Evolutionary conservation across 179 eudicot genomes (phyloP).

Genomic region (Patellifolia procumbens): DNA sequence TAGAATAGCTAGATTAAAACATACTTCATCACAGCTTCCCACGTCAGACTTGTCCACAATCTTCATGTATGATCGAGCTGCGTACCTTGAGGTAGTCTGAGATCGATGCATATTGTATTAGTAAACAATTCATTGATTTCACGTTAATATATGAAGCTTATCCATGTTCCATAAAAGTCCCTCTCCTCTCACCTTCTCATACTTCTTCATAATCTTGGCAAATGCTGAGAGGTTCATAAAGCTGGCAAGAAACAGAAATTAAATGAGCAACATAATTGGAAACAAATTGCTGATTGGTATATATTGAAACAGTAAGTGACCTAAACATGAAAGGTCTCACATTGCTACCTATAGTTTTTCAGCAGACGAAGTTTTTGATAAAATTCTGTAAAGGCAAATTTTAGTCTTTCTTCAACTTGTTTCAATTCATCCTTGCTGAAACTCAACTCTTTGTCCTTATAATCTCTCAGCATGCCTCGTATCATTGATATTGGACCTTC

Average conservation of each 20-base stretch:
- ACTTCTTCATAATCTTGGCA: constrained; percentile 84
- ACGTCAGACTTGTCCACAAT: constrained; percentile 65
- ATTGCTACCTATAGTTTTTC: constrained; percentile 59
- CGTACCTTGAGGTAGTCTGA: constrained; percentile 63
- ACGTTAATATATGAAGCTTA: neutral
- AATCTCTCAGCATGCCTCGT: constrained; percentile 53
- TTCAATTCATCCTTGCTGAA: constrained; percentile 65
- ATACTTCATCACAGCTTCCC: constrained; percentile 70
- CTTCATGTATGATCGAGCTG: constrained; percentile 69
- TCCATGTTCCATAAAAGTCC: neutral
- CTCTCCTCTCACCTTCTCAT: constrained; percentile 64
- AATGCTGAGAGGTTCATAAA: constrained; percentile 74
- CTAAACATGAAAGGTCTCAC: neutral
- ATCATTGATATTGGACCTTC: constrained; percentile 68
- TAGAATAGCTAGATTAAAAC: constrained; percentile 7
- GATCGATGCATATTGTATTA: constrained; percentile 26
- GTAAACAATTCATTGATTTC: constrained; percentile 9
- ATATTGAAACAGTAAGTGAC: neutral
- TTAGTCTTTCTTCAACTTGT: constrained; percentile 62
- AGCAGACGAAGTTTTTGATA: constrained; percentile 67
- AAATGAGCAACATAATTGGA: constrained; percentile 2
- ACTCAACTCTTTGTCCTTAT: constrained; percentile 56
- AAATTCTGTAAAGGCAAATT: constrained; percentile 57
- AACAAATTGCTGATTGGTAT: neutral
- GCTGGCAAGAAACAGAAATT: constrained; percentile 35